Evolutionary conservation across 768 basidiomycete genomes (phyloP), one percentile per base, ranked within the genome.

Genomic region (Scleroderma citrinum): DNA sequence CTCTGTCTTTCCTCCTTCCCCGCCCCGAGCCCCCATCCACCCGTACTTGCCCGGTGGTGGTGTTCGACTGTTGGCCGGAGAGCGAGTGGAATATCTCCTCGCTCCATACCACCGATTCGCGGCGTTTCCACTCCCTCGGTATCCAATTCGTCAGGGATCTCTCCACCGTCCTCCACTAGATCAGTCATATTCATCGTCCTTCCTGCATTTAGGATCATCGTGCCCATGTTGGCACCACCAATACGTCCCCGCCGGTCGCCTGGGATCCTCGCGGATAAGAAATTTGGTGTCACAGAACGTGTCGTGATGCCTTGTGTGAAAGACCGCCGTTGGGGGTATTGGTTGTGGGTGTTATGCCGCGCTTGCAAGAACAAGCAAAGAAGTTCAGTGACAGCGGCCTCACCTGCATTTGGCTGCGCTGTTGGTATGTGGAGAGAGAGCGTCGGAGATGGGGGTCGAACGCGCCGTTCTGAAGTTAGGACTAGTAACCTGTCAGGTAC

Each of bases 171-270:
- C 23, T 30, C 46, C 13, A 41, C 38, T 34, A 35, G 23, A 1
- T 32, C 43, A 3, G 30, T 10, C 10, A 8, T n/a, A 14, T 42
- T 21, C 24, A 10, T 20, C 29, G 54, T 50, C 60, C 47, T 60
- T 2, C 59, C 63, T 5, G 65, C 65, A 14, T 47, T 56, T n/a
- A 64, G 46, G 23, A 69, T 60, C 57, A 67, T 57, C 40, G 50
- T 52, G 40, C 56, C 63, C 49, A 63, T 40, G 23, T 66, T 66
- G 8, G 43, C 17, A 12, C 65, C 71, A 17, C 81, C 85, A 49
- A 91, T 82, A 19, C 88, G 77, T 11, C 89, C 89, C 31, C 89
- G 74, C 20, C 89, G 73, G 62, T 92, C 90, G 45, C 89, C 76
- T 20, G 90, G 89, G 11, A 78, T 69, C 7, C 82, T 84, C 3